phyloP scores from a whole-genome alignment of 306 rosid species.

The Quercus mongolica region DNA sequence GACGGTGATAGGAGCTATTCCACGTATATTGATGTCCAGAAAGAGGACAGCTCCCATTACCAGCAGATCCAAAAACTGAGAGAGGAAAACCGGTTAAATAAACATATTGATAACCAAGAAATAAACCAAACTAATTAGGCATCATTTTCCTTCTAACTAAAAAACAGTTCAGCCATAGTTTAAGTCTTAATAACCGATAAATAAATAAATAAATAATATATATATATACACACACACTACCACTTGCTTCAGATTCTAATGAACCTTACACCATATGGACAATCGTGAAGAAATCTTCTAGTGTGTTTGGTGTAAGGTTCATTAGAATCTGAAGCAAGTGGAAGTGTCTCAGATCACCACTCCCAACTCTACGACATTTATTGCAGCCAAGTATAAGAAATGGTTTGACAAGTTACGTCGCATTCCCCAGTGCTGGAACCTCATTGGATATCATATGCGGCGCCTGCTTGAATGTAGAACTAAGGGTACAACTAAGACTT shows the following conservation, averaged over 20 bases:
- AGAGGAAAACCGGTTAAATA: neutral
- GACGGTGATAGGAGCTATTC: slow-evolving; percentile 66
- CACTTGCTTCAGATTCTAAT: no score
- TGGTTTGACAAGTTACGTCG: neutral
- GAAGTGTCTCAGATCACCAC: neutral
- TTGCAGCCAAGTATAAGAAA: neutral
- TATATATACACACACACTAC: no score
- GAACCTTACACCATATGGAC: no score
- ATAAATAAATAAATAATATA: no score
- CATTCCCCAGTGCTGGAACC: neutral
- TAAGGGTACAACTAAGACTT: neutral
- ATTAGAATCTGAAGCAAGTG: neutral
- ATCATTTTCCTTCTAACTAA: neutral
- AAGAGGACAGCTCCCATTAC: slow-evolving; percentile 54
- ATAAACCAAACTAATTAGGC: neutral
- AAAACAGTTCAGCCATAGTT: neutral
- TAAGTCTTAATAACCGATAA: neutral
- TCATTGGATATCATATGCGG: neutral
- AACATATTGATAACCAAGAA: slow-evolving; percentile 7
- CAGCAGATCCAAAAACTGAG: slow-evolving; percentile 42
- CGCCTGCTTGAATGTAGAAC: neutral
- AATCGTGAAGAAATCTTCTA: no score
- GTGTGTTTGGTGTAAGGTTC: neutral
- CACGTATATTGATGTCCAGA: slow-evolving; percentile 56
- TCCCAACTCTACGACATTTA: neutral